phyloP scores from a whole-genome alignment of 805 yeast genomes.

The Starmerella cellae region DNA sequence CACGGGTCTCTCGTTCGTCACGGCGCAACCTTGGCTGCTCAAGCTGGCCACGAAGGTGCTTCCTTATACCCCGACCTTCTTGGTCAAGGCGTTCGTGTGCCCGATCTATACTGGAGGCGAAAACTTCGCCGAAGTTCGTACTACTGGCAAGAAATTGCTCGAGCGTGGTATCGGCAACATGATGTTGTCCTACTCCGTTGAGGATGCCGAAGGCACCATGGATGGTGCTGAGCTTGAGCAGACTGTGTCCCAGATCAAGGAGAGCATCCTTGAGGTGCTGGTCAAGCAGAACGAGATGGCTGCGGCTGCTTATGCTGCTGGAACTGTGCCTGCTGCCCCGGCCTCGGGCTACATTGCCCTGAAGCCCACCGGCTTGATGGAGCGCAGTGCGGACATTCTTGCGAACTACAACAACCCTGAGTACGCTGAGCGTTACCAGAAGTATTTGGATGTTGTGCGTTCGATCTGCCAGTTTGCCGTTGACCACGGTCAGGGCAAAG shows the following conservation, averaged over 20 bases:
- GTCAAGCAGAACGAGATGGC: constrained; percentile 38
- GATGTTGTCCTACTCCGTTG: constrained; percentile 91
- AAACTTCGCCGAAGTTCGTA: constrained; percentile 50
- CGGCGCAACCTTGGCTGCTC: constrained; percentile 26
- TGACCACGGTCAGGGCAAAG: constrained; percentile 31
- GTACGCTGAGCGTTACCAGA: constrained; percentile 39
- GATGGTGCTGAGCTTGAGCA: constrained; percentile 33
- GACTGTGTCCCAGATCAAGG: constrained; percentile 30
- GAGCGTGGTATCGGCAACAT: constrained; percentile 75
- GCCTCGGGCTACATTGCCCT: constrained; percentile 88
- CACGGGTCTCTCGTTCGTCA: constrained; percentile 25
- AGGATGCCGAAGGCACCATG: constrained; percentile 66
- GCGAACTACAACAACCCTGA: constrained; percentile 45
- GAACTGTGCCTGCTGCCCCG: constrained; percentile 43
- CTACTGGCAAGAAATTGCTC: constrained; percentile 54
- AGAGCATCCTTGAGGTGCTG: constrained; percentile 57
- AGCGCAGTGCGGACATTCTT: constrained; percentile 62
- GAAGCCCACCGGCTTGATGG: constrained; percentile 82
- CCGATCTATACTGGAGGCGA: constrained; percentile 88
- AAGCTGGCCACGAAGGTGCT: constrained; percentile 25
- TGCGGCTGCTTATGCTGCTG: constrained; percentile 17
- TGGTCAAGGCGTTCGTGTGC: constrained; percentile 62
- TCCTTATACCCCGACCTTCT: constrained; percentile 43
- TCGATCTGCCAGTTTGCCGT: constrained; percentile 42
- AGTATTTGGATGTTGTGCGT: constrained; percentile 53